Evolutionary conservation across 2,329 filamentous ascomycete genomes (phyloP), one percentile per base, ranked within the genome.

Genomic region (Xylaria sp.): DNA sequence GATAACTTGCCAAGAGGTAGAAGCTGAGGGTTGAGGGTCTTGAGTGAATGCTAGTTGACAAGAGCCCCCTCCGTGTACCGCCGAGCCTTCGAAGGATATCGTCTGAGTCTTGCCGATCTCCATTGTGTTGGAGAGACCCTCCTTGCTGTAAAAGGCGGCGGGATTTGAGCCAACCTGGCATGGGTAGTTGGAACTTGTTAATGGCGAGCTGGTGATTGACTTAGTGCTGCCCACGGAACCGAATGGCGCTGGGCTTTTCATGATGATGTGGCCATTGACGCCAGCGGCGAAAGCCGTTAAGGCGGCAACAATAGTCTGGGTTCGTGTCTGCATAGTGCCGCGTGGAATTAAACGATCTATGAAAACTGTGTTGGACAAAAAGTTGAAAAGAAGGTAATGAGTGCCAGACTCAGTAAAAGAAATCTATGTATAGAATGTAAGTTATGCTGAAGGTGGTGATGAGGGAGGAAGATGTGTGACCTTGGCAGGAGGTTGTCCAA

Each of bases 11-110:
- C 89, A 94, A 53, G 83, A 83, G 1, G 84, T 85, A 5, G 68
- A 71, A 17, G 49, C 68, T 13, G 67, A 71, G 1, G 76, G 76
- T 47, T 72, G 66, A 5, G 67, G 82, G 70, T 93, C 91, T 36
- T 87, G 88, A 0, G 90, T 91, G 68, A 94, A 78, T 27, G 86
- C 87, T 72, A 94, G 82, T 75, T 94, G 91, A 76, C 91, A 94
- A 1, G 88, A 91, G 0, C 91, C 91, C 65, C 91, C 91, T 45
- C 91, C 90, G 72, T 94, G 91, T 0, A 86, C 84, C 4, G 91
- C 91, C 56, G 82, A 79, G 54, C 90, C 90, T 0, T 78, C 78
- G 75, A 92, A 89, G 5, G 76, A 78, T 4, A 92, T 79, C 0
- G 78, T 79, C 71, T 89, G 85, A 0, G 75, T 77, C 61, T 73